Evolutionary conservation across 208 protist species (phyloP).

Genomic region (Trypanosoma grayi): DNA sequence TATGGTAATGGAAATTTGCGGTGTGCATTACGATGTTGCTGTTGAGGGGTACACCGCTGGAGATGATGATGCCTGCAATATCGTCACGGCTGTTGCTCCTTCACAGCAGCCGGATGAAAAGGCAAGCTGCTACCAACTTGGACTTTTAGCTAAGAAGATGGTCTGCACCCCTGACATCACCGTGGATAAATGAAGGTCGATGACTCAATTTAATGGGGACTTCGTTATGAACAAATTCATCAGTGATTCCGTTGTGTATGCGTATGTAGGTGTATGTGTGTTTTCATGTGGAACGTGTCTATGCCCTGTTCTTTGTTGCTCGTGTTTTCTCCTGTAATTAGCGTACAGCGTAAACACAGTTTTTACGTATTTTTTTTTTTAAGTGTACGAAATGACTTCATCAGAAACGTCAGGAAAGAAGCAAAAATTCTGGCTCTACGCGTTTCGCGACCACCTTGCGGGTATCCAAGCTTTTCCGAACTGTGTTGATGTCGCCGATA

Average conservation of each 20-base stretch:
- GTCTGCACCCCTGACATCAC: conserved; percentile 70
- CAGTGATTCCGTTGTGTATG: no score
- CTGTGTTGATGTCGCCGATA: conserved; percentile 80
- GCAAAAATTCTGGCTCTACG: conserved; percentile 89
- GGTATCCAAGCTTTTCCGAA: conserved; percentile 66
- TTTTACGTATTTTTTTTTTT: conserved; percentile 8
- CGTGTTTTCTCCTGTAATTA: background rate
- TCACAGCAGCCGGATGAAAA: conserved; percentile 35
- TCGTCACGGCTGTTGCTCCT: conserved; percentile 48
- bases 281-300: background rate
- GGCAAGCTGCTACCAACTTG: conserved; percentile 66
- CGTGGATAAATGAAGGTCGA: conserved; percentile 3
- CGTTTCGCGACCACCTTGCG: conserved; percentile 90
- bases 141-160: conserved; percentile 66
- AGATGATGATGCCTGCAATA: conserved; percentile 37
- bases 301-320: background rate
- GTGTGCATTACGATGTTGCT: conserved; percentile 72
- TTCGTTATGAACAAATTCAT: no score
- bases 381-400: conserved; percentile 5
- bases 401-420: conserved; percentile 2
- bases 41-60: conserved; percentile 45
- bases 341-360: background rate
- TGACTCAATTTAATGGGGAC: no score
- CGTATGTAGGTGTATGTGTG: background rate
- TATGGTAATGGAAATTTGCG: conserved; percentile 73